Percentiles rank a stretch among this genome's conserved stretches.
Conservation (phyloP, 2,329 filamentous ascomycete genomes). For the Sarocladium brachiariae region DNA sequence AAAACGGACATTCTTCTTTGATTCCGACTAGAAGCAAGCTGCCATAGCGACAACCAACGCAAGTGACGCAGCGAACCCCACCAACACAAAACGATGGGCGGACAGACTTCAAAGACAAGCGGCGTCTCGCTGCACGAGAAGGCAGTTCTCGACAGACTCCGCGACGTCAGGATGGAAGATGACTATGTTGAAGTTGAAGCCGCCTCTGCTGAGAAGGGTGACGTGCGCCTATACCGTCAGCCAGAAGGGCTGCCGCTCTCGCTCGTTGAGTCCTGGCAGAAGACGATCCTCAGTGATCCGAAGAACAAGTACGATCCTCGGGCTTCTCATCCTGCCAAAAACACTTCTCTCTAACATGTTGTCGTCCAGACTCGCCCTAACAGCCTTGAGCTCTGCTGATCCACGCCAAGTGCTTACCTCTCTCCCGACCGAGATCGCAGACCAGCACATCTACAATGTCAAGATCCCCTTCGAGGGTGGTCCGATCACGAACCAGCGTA, state of each 20-base stretch:
- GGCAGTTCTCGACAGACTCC: conserved; percentile 37
- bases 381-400: conserved; percentile 62
- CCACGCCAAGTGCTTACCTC: conserved; percentile 61
- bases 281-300: conserved; percentile 54
- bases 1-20: too few species aligned
- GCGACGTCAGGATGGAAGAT: conserved; percentile 39
- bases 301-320: conserved; percentile 48
- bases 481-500: conserved; percentile 78
- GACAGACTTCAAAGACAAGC: conserved; percentile 33
- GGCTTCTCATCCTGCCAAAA: not conserved
- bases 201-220: conserved; percentile 15
- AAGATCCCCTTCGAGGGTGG: conserved; percentile 74
- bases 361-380: conserved; percentile 67
- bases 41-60: too few species aligned
- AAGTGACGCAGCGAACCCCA: too few species aligned
- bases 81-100: conserved; percentile 33
- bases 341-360: too few species aligned
- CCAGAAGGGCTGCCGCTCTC: conserved; percentile 44
- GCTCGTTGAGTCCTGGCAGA: conserved; percentile 52
- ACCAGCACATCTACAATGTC: conserved; percentile 78
- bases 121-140: conserved; percentile 30
- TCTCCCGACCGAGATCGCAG: conserved; percentile 53
- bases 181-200: conserved; percentile 48
- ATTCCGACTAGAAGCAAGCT: too few species aligned
- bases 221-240: conserved; percentile 15